Base-by-base conservation (phyloP, 306 rosid species). In the Trichosanthes truncata region DNA sequence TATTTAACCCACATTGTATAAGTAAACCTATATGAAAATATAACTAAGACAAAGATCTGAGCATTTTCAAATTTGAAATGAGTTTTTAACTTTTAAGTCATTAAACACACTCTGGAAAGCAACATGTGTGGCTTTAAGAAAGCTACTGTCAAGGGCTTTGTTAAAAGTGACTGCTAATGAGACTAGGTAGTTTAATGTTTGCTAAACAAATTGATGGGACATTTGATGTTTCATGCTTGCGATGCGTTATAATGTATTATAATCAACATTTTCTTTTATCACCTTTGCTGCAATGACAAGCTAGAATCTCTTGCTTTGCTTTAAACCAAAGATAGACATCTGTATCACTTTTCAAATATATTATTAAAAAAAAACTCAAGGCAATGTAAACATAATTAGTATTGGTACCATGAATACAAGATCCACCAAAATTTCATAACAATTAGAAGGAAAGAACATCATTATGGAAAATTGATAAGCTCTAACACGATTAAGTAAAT, bases 261-360 rank as follows among this genome's bases (percentile, higher is more conserved):
- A 74, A 74, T 51, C 62, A 74, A 74, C 45, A 31, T 29, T 68
- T 68, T 20, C 46, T 74, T 26, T 49, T 74, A 51, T 29, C 78
- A 73, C 78, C 62, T 74, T 74, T 51, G 78, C 78, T 74, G 78
- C 78, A 17, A 52, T 74, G 59, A 33, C 62, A 74, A 74, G 78
- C 18, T 18, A 74, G 78, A 74, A 74, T 74, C 78, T 51, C 26
- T 31, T 74, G 78, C 78, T 74, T 74, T 51, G 63, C 78, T 74
- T 74, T 51, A 51, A 52, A 74, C 62, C 62, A 51, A 74, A 74
- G 78, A 74, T 25, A 74, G 62, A 33, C 29, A 74, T 31, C 55
- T 71, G 57, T 18, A 51, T 51, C 63, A 74, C 78, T 18, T 74
- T 74, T 51, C 78, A 74, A 51, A 33, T 26, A 9, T 46, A 74